These are phyloP conservation scores for Scenedesmus sp. DNA, from an alignment of 163 green algal genomes.

Conservation along the genomic window DNA sequence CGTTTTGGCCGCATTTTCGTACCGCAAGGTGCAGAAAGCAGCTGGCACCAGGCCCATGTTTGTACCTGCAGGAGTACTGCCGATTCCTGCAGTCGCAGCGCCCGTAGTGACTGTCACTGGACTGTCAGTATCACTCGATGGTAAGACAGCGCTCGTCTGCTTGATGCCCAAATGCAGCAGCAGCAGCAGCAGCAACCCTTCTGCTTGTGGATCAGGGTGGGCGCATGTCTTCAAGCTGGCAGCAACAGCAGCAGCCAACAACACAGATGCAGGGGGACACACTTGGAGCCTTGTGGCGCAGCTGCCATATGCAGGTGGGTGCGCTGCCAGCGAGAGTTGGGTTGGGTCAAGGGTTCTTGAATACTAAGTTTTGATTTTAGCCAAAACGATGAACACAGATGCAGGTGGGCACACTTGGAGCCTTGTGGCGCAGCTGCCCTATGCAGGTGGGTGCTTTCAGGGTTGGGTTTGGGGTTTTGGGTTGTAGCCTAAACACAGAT, in stretches of 20 bases:
- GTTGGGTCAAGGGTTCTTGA: no score
- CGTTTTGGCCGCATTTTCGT: background rate
- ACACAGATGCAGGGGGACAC: slow-evolving; percentile 12
- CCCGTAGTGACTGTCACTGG: background rate
- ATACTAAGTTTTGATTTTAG: no score
- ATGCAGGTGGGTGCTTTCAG: background rate
- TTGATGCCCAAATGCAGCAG: background rate
- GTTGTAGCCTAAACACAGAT: background rate
- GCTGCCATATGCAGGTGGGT: background rate
- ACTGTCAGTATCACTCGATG: background rate
- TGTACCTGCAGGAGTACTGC: background rate
- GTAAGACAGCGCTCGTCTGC: slow-evolving; percentile 2
- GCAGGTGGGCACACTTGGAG: slow-evolving; percentile 24
- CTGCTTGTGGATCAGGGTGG: background rate
- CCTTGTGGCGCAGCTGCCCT: slow-evolving; percentile 21
- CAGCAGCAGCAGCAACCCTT: slow-evolving; percentile 1
- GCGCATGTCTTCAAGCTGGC: slow-evolving; percentile 9
- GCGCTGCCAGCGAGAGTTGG: no score
- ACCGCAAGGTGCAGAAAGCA: background rate
- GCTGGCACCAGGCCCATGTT: background rate
- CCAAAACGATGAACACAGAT: background rate
- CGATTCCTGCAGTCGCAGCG: background rate
- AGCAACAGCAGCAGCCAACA: background rate
- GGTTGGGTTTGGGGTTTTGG: background rate
- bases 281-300: slow-evolving; percentile 18